Evolutionary conservation across 495 filamentous ascomycete species (phyloP), one percentile per base, ranked within the genome.

Genomic region (Staphylotrichum longicolle): DNA sequence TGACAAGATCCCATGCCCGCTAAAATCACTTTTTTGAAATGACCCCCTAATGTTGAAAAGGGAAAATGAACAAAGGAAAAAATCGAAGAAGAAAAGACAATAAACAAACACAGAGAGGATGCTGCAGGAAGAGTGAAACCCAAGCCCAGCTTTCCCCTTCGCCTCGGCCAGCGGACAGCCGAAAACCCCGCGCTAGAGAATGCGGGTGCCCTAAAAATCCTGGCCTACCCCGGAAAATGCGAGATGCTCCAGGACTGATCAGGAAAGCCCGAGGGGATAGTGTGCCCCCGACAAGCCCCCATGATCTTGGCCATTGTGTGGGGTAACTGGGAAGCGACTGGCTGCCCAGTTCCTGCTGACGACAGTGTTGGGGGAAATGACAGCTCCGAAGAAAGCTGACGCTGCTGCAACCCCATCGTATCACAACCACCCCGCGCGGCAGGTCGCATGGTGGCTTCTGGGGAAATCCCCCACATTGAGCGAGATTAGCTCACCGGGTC

Each of bases 191-290:
- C 59, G 37, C 41, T 15, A 11, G 37, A 39, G 15, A 27, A 61
- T 37, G 30, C 48, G 42, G 48, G 15, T 14, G 46, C 37, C 57
- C 57, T 4, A 30, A 46, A 37, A 9, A 7, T 34, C 51, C 5
- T 33, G 15, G 11, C 7, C 9, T 54, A 54, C 50, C 50, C 58
- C n/a, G 58, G 30, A 58, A 51, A 57, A 35, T 44, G 45, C 33
- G 39, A 10, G 32, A 15, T 54, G 46, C 41, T 35, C 62, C 57
- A 54, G n/a, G 62, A 59, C 62, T 7, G 56, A 64, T 64, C 49
- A 59, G 62, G 62, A 64, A 64, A 60, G 57, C 35, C 51, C 50
- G 50, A 64, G 34, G 27, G 11, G 46, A 46, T 37, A 51, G 51
- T 30, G 40, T 20, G 34, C 20, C 44, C 10, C 4, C 12, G 27